Base-by-base conservation (phyloP, 768 basidiomycete genomes). In the Lactarius vividus region DNA sequence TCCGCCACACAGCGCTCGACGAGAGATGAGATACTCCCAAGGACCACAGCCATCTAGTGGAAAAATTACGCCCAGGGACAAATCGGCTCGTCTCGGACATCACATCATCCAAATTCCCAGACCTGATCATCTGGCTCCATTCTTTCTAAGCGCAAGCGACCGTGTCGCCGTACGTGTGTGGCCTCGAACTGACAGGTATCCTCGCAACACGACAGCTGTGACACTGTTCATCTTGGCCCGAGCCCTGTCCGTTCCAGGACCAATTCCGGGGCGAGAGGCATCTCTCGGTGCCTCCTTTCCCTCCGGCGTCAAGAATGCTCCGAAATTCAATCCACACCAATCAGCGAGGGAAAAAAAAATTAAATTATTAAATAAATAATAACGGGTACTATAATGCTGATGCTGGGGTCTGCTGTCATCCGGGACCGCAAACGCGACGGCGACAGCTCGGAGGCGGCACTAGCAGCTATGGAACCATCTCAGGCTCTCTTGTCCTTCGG, bases 81-180 rank as follows among this genome's bases (percentile, higher is more conserved):
- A 13, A 29, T 15, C 28, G n/a, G 28, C 57, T 23, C 49, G 52
- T 53, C 64, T 13, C 16, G 54, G n/a, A 15, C 59, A 56, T 35
- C 40, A 42, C 31, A 40, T 44, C 35, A 35, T 23, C 8, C 23
- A 46, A 46, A 10, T 11, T 8, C 33, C 16, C 55, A 29, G 18
- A 20, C 29, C 29, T 18, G 29, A 33, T 29, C 23, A 20, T 56
- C n/a, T 64, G 63, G 57, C 63, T 64, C 63, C 63, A 64, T 64
- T 63, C 55, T 26, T 18, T 39, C 52, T 33, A 18, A 57, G 57
- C 29, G 39, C 29, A n/a, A 13, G 57, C 49, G 26, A 52, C 13
- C 49, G 49, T 52, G 23, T 40, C 16, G 39, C 39, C 1, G 39
- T 35, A 35, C 35, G 11, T 55, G 7, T 5, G 49, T 31, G 23